Percentiles rank a stretch among this genome's conserved stretches.
phyloP scores from a whole-genome alignment of 306 rosid genomes.

The Psophocarpus tetragonolobus region DNA sequence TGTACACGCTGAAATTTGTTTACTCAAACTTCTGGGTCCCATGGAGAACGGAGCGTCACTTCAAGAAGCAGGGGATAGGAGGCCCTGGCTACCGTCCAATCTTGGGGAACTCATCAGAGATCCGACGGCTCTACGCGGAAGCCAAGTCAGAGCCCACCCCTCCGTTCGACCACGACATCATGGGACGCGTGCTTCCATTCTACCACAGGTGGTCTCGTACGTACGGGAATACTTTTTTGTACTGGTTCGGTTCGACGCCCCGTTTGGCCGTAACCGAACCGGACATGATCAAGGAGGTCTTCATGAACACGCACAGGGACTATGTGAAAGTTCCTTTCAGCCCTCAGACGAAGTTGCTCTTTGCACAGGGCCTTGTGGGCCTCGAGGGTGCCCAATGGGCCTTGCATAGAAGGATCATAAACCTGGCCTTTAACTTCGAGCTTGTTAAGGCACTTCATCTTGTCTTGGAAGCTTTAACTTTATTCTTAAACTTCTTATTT shows the following conservation, averaged over 20 bases:
- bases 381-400: constrained; percentile 58
- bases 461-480: too few relatives aligned
- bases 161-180: constrained; percentile 49
- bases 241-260: constrained; percentile 72
- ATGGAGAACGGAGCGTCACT: constrained; percentile 47
- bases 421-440: neutral
- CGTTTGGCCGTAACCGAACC: constrained; percentile 67
- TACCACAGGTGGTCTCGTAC: constrained; percentile 55
- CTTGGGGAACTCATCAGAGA: constrained; percentile 57
- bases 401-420: constrained; percentile 55
- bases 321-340: constrained; percentile 31
- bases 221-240: constrained; percentile 65
- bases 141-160: constrained; percentile 39
- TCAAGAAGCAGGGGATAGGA: constrained; percentile 63
- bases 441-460: too few relatives aligned
- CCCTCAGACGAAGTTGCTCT: constrained; percentile 52
- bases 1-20: constrained; percentile 35
- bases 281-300: constrained; percentile 62
- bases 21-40: constrained; percentile 58
- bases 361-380: constrained; percentile 61
- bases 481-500: too few relatives aligned
- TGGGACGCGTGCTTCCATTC: constrained; percentile 49
- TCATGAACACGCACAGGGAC: constrained; percentile 41
- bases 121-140: constrained; percentile 46
- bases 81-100: too few relatives aligned